A percentile compares a stretch with the other conserved stretches of the same genome.
Evolutionary conservation across 441 rosid species (phyloP).

Genomic region (Brassica hybrid): DNA sequence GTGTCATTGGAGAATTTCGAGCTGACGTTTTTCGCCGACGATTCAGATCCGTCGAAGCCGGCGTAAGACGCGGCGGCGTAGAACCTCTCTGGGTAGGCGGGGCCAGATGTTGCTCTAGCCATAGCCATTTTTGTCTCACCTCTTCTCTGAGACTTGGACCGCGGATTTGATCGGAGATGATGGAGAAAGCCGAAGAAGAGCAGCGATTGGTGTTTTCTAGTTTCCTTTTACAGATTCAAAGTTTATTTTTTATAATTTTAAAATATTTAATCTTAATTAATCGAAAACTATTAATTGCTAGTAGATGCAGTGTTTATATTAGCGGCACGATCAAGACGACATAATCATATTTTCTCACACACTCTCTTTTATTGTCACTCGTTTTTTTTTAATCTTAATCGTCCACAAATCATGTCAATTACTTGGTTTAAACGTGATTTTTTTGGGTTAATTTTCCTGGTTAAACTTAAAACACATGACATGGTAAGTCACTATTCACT

Average conservation of each 20-base stretch:
- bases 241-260: no score
- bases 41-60: conserved; percentile 91
- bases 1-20: conserved; percentile 83
- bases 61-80: conserved; percentile 89
- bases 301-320: conserved; percentile 31
- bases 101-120: conserved; percentile 95
- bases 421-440: not conserved
- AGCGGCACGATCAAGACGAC: conserved; percentile 29
- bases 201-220: conserved; percentile 34
- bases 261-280: no score
- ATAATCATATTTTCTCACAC: not conserved
- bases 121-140: conserved; percentile 77
- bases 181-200: no score
- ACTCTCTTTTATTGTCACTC: not conserved
- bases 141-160: conserved; percentile 14
- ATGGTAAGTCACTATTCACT: not conserved
- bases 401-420: conserved; percentile 10
- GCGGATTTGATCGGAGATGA: conserved; percentile 41
- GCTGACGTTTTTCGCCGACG: conserved; percentile 56
- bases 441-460: not conserved
- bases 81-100: conserved; percentile 96
- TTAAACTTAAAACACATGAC: no score
- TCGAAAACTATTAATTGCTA: not conserved
- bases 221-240: conserved; percentile 20
- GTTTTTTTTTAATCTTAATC: not conserved